These are phyloP conservation scores for Solanum pennellii DNA, from an alignment of 257 asterid genomes.

Conservation along the genomic window DNA sequence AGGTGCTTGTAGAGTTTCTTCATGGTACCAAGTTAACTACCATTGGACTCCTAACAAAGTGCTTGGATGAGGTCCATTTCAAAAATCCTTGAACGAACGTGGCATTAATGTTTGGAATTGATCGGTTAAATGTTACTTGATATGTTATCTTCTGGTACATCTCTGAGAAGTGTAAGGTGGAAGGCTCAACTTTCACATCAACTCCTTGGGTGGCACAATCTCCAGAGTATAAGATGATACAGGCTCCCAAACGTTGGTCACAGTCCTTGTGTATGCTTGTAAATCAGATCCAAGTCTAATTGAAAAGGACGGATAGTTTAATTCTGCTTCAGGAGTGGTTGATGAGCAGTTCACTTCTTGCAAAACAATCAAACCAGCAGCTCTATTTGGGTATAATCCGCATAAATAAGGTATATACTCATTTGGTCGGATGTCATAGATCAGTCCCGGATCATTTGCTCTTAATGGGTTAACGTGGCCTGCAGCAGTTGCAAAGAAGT, in stretches of 20 bases:
- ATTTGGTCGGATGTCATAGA: conserved; percentile 9
- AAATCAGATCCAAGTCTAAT: not conserved
- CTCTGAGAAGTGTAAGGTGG: not conserved
- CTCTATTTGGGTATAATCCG: not conserved
- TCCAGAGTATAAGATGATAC: conserved; percentile 3
- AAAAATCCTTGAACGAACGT: conserved; percentile 12
- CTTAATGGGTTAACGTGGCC: conserved; percentile 22
- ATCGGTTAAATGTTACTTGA: conserved; percentile 1
- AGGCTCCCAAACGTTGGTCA: conserved; percentile 28
- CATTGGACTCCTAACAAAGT: conserved; percentile 15
- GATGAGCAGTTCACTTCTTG: conserved; percentile 2
- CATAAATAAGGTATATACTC: conserved; percentile 26
- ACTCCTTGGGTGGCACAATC: conserved; percentile 7
- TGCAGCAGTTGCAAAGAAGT: conserved; percentile 17
- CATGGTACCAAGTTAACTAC: not conserved
- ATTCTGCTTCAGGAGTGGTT: conserved; percentile 9
- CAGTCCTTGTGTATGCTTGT: conserved; percentile 19
- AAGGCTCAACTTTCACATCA: conserved; percentile 4
- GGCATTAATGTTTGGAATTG: not conserved
- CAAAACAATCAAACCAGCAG: not conserved
- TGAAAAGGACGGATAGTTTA: conserved; percentile 33
- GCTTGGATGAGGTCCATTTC: conserved; percentile 13
- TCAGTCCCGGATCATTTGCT: conserved; percentile 25
- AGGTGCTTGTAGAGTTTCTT: not conserved
- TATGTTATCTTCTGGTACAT: conserved; percentile 4